Evolutionary conservation across 2,329 filamentous ascomycete genomes (phyloP).

Genomic region (Ophiosphaerella korrae): DNA sequence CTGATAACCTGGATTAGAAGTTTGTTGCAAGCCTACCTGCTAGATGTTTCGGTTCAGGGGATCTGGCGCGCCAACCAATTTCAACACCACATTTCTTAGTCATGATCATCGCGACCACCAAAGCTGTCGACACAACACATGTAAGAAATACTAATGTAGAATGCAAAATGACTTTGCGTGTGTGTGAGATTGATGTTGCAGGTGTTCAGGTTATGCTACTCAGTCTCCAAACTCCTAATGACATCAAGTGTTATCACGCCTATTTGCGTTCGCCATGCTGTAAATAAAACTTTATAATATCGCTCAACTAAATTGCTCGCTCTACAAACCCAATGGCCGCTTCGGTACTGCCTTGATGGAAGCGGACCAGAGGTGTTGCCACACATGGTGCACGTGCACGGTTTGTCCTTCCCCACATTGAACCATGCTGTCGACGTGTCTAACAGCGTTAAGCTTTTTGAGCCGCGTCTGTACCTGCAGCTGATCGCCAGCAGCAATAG

Average conservation of each 20-base stretch:
- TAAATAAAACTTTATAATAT: too few relatives aligned
- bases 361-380: conserved; percentile 1
- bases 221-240: too few relatives aligned
- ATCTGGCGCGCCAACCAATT: not conserved
- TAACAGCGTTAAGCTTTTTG: conserved; percentile 41
- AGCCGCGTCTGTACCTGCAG: conserved; percentile 46
- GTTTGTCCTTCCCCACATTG: conserved; percentile 33
- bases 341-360: not conserved
- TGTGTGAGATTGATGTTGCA: not conserved
- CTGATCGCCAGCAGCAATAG: conserved; percentile 37
- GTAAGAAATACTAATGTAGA: not conserved
- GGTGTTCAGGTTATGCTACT: too few relatives aligned
- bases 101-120: not conserved
- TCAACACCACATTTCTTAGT: conserved; percentile 15
- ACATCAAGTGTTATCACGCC: too few relatives aligned
- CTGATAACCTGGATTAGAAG: too few relatives aligned
- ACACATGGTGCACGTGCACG: conserved; percentile 32
- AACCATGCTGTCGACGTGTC: conserved; percentile 27
- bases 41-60: not conserved
- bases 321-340: too few relatives aligned
- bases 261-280: too few relatives aligned
- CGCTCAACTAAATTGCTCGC: too few relatives aligned
- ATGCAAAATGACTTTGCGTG: not conserved
- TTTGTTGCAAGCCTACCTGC: too few relatives aligned
- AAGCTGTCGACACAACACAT: not conserved